Percentiles rank a stretch among this genome's conserved stretches.
phyloP scores from a whole-genome alignment of 257 asterid species.

The Scutellaria baicalensis region DNA sequence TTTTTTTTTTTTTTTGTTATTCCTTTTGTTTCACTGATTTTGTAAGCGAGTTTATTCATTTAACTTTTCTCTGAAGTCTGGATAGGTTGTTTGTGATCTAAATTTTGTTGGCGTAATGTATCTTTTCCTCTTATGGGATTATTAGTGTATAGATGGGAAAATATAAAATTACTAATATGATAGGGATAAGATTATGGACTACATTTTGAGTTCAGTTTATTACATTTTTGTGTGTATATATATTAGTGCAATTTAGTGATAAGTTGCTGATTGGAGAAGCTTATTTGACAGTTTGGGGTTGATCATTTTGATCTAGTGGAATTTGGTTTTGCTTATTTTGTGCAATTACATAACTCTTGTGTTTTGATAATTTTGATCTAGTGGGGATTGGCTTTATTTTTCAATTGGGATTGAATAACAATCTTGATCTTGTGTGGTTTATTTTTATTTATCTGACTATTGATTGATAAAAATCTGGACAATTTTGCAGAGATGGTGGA shows the following conservation, averaged over 20 bases:
- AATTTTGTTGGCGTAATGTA: background rate
- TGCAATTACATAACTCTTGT: background rate
- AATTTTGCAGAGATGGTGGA: conserved; percentile 73
- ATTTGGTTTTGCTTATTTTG: background rate
- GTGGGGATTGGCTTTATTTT: background rate
- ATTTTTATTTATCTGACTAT: background rate
- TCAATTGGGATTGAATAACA: background rate
- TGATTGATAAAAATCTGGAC: background rate
- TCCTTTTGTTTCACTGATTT: background rate
- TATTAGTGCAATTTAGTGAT: background rate
- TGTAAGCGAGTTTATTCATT: background rate
- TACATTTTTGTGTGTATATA: background rate
- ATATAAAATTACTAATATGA: background rate
- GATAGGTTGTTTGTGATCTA: background rate
- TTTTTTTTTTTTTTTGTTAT: background rate
- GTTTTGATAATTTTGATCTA: background rate
- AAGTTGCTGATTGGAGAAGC: background rate
- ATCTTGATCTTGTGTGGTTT: background rate
- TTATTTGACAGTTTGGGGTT: background rate
- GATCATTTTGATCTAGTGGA: background rate
- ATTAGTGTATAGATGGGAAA: background rate
- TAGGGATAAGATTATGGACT: background rate
- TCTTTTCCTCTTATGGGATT: background rate
- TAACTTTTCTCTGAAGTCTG: background rate
- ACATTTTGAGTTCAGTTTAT: background rate